These are phyloP conservation scores for Phialemoniopsis sp. DNA, from an alignment of 2,329 filamentous ascomycete species.

Conservation along the genomic window DNA sequence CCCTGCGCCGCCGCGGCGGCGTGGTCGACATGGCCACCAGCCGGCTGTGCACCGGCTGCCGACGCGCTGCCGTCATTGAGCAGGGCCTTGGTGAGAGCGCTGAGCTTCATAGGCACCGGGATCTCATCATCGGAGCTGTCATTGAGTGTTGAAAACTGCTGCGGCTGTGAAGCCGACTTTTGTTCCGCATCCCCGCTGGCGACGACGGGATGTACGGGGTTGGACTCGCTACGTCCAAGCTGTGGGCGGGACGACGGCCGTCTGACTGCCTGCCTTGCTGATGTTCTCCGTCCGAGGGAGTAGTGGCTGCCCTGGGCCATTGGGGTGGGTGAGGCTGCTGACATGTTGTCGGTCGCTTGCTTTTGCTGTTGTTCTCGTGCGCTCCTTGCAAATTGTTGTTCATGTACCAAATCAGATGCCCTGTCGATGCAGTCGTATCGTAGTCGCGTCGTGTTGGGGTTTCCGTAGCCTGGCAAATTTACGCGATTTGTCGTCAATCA, in stretches of 20 bases:
- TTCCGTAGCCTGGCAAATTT: too few species aligned
- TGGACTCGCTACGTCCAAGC: conserved; percentile 40
- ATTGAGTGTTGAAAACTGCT: conserved; percentile 50
- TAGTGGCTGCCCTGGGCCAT: conserved; percentile 41
- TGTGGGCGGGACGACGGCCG: conserved; percentile 42
- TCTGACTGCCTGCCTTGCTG: conserved; percentile 50
- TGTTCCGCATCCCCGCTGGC: conserved; percentile 6
- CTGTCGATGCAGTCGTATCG: too few species aligned
- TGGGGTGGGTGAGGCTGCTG: conserved; percentile 52
- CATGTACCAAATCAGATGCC: too few species aligned
- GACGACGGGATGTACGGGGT: conserved; percentile 20
- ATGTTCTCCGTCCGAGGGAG: conserved; percentile 45
- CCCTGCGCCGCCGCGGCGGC: conserved; percentile 26
- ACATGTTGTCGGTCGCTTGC: conserved; percentile 36
- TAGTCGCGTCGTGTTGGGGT: too few species aligned
- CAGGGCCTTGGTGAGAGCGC: conserved; percentile 84
- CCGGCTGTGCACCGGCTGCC: conserved; percentile 18
- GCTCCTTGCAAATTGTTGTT: too few species aligned
- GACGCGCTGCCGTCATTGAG: conserved; percentile 56
- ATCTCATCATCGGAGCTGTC: conserved; percentile 96
- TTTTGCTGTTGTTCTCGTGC: too few species aligned
- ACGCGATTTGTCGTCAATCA: too few species aligned
- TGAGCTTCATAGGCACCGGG: conserved; percentile 87
- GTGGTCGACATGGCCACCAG: conserved; percentile 4
- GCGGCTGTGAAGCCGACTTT: conserved; percentile 25